Base-by-base conservation (phyloP, 306 rosid species). In the Cucurbita ficifolia region DNA sequence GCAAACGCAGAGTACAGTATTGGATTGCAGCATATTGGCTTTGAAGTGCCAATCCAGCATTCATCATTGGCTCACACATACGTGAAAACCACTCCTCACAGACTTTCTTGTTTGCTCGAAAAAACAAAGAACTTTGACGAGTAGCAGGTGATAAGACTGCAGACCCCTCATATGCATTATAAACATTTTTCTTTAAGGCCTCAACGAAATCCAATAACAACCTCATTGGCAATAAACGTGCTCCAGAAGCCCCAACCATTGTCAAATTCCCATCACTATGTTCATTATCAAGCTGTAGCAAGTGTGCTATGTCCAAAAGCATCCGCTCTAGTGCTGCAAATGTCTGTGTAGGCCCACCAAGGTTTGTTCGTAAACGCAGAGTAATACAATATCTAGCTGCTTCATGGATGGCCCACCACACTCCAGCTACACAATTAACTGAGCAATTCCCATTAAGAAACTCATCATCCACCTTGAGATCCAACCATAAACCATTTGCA, bases 71-170 rank as follows among this genome's bases (percentile, higher is more conserved):
- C 78, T 92, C 98, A 83, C 96, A 90, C 72, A 92, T 92, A 60
- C 98, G 98, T 71, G 98, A 90, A 88, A 92, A 92, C 98, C 98
- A 92, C 85, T 92, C 98, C 88, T 92, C 98, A 33, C 98, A 90
- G 39, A 92, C 98, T 80, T 92, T 92, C 82, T 83, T 92, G 87
- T 92, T 92, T 21, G 98, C 98, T 68, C 98, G 87, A 80, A 92
- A 92, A 84, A 92, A 92, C 72, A 87, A 79, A 79, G 98, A 85
- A 86, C 98, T 92, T 75, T 92, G 88, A 53, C 91, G 96, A 38
- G 82, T 79, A 74, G 93, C 80, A 57, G 89, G 74, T 51, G 96
- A 92, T 80, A 92, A 84, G 79, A 84, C 88, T 76, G 83, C 86
- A 83, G 98, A 92, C 46, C 98, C 98, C 83, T 90, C 98, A 53